A percentile compares a stretch with the other conserved stretches of the same genome.
Conservation (phyloP, 495 filamentous ascomycete species). For the Entonaema liquescens region DNA sequence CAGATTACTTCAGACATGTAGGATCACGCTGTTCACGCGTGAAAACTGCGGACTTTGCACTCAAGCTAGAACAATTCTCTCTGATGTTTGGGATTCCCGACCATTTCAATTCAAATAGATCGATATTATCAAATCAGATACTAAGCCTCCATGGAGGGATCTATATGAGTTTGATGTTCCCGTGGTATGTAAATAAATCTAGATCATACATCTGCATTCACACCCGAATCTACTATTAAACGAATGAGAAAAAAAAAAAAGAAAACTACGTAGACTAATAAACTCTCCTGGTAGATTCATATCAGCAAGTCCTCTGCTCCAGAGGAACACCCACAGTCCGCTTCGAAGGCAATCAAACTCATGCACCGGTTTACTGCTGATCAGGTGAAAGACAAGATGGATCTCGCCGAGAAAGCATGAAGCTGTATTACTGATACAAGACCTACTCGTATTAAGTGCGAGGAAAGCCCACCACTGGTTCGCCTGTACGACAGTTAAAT, state of each 20-base stretch:
- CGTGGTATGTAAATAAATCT: conserved; percentile 64
- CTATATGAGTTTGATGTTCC: conserved; percentile 92
- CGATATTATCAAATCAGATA: conserved; percentile 74
- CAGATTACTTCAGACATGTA: conserved; percentile 64
- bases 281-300: conserved; percentile 66
- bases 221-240: no score
- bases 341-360: conserved; percentile 72
- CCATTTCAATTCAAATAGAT: conserved; percentile 81
- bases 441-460: background rate
- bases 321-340: conserved; percentile 59
- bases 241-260: no score
- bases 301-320: conserved; percentile 58
- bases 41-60: conserved; percentile 81
- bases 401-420: conserved; percentile 63
- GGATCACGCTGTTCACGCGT: conserved; percentile 85
- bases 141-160: conserved; percentile 72
- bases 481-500: conserved; percentile 2
- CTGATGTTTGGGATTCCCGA: conserved; percentile 70
- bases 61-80: conserved; percentile 76
- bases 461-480: background rate
- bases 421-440: background rate
- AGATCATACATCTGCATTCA: no score
- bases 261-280: conserved; percentile 4
- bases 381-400: conserved; percentile 75
- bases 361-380: conserved; percentile 83